These are phyloP conservation scores for Elsinoe perseae DNA, from an alignment of 2,329 filamentous ascomycete species.

Conservation along the genomic window DNA sequence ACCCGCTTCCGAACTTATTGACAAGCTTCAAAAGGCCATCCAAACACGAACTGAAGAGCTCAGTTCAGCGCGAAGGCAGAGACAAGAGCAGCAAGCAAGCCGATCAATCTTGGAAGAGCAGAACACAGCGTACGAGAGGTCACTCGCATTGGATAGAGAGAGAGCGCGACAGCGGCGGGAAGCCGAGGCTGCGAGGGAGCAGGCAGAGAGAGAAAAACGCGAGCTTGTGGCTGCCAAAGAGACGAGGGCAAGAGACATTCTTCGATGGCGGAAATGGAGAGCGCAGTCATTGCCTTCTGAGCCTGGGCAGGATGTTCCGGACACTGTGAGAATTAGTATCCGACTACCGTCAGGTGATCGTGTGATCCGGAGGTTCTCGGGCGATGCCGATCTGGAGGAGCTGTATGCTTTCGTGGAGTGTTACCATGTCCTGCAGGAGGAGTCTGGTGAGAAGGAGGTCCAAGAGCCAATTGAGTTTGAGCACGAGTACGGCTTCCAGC, in stretches of 20 bases:
- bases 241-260: constrained; percentile 45
- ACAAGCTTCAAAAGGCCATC: constrained; percentile 66
- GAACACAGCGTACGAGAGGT: constrained; percentile 88
- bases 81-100: constrained; percentile 72
- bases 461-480: constrained; percentile 59
- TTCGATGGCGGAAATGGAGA: constrained; percentile 77
- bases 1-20: constrained; percentile 61
- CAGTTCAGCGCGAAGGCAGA: constrained; percentile 63
- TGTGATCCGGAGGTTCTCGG: constrained; percentile 66
- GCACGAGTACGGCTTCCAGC: constrained; percentile 75
- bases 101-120: constrained; percentile 78
- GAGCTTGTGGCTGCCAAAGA: constrained; percentile 56
- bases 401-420: constrained; percentile 96
- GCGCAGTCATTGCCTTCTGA: constrained; percentile 59
- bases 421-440: constrained; percentile 55
- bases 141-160: constrained; percentile 78
- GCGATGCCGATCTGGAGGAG: constrained; percentile 69
- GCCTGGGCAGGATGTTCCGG: constrained; percentile 55
- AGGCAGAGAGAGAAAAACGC: constrained; percentile 58
- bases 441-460: constrained; percentile 32
- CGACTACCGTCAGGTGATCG: constrained; percentile 60
- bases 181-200: constrained; percentile 57
- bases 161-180: constrained; percentile 69
- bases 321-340: constrained; percentile 63
- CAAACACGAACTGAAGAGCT: constrained; percentile 69